These are phyloP conservation scores for Luzula sylvatica DNA, from an alignment of 176 grass and related monocot genomes.

Conservation along the genomic window DNA sequence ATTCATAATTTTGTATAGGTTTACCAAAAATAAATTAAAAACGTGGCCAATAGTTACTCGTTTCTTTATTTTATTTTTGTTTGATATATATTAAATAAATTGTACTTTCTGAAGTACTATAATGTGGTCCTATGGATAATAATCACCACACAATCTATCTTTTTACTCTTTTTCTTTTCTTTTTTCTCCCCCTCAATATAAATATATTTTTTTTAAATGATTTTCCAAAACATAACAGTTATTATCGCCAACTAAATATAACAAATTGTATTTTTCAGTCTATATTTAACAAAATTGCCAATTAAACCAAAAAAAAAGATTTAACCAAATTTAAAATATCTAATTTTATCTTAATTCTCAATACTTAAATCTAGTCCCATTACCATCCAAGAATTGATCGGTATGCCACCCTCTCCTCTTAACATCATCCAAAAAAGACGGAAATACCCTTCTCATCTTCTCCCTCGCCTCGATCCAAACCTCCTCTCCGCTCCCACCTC, in stretches of 20 bases:
- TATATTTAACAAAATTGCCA: not conserved
- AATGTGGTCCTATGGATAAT: too few relatives aligned
- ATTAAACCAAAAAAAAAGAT: constrained; percentile 1
- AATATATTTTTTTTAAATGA: too few relatives aligned
- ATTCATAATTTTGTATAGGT: not conserved
- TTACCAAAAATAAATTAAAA: not conserved
- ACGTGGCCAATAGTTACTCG: constrained; percentile 3
- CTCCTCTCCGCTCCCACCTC: constrained; percentile 7
- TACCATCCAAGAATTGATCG: constrained; percentile 83
- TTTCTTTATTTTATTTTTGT: not conserved
- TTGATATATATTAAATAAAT: too few relatives aligned
- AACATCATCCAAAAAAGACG: constrained; percentile 47
- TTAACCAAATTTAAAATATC: not conserved
- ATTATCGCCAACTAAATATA: too few relatives aligned
- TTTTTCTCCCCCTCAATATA: too few relatives aligned
- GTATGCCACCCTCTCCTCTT: constrained; percentile 78
- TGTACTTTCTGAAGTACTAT: too few relatives aligned
- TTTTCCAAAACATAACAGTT: too few relatives aligned
- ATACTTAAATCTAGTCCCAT: constrained; percentile 43
- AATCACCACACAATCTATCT: too few relatives aligned
- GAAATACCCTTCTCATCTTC: constrained; percentile 59
- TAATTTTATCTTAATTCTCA: not conserved
- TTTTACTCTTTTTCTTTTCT: too few relatives aligned
- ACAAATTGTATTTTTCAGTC: too few relatives aligned
- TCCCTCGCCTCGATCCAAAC: constrained; percentile 36